A percentile compares a stretch with the other conserved stretches of the same genome.
These are phyloP conservation scores for Botrytis deweyae DNA, from an alignment of 2,329 filamentous ascomycete genomes.

Conservation along the genomic window DNA sequence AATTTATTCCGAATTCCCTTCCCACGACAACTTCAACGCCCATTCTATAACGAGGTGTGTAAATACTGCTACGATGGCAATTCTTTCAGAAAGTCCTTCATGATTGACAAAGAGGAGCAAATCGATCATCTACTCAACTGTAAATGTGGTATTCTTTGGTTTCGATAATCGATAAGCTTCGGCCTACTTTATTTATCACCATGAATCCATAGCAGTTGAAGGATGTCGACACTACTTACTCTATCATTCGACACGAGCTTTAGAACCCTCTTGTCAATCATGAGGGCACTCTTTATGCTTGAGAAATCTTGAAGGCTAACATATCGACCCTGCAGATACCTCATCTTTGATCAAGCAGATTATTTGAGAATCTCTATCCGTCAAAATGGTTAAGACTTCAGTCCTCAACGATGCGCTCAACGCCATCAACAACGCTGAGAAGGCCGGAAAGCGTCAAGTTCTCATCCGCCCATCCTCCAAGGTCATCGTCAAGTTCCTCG, in stretches of 20 bases:
- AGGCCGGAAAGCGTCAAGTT: slow-evolving; percentile 99
- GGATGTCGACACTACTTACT: slow-evolving; percentile 59
- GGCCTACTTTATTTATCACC: not conserved
- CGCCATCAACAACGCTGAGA: slow-evolving; percentile 99
- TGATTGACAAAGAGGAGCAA: slow-evolving; percentile 48
- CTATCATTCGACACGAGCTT: slow-evolving; percentile 64
- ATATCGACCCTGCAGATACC: slow-evolving; percentile 56
- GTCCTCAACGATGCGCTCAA: slow-evolving; percentile 99
- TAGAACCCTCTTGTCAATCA: slow-evolving; percentile 61
- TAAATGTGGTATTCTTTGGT: slow-evolving; percentile 12
- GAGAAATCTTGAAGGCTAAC: slow-evolving; percentile 63
- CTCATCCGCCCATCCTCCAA: slow-evolving; percentile 97
- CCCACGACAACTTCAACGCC: slow-evolving; percentile 15
- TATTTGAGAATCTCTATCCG: slow-evolving; percentile 80
- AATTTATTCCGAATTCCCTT: not conserved
- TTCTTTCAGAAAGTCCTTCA: slow-evolving; percentile 35
- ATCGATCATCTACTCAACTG: slow-evolving; percentile 47
- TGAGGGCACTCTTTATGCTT: slow-evolving; percentile 70
- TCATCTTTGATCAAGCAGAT: slow-evolving; percentile 56
- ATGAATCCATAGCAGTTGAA: slow-evolving; percentile 33
- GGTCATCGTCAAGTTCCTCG: slow-evolving; percentile 99
- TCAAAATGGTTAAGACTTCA: slow-evolving; percentile 98
- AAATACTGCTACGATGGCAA: slow-evolving; percentile 23
- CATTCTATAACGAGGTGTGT: slow-evolving; percentile 38
- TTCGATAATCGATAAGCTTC: not conserved